A percentile compares a stretch with the other conserved stretches of the same genome.
These are phyloP conservation scores for Eutypella sp. DNA, from an alignment of 2,329 filamentous ascomycete species.

Conservation along the genomic window DNA sequence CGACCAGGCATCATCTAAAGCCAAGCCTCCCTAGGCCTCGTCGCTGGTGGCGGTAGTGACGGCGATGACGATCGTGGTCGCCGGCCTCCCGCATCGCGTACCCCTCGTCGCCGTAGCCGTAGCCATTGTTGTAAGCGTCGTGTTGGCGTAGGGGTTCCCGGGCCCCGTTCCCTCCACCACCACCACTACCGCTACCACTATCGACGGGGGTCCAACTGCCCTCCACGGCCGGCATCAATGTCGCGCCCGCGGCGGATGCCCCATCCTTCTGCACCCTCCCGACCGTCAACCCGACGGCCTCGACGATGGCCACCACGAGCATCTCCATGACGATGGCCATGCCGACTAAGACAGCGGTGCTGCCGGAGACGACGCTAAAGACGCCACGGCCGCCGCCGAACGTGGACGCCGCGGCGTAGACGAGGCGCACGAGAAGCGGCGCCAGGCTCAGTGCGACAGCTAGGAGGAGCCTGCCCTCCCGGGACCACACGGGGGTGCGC, in stretches of 20 bases:
- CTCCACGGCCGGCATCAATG: too few relatives aligned
- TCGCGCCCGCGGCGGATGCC: neutral
- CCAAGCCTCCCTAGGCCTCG: neutral
- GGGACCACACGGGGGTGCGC: too few relatives aligned
- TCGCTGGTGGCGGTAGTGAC: neutral
- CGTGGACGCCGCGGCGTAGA: conserved; percentile 39
- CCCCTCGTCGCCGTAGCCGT: neutral
- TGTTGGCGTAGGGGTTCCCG: neutral
- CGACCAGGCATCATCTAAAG: too few relatives aligned
- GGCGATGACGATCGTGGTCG: too few relatives aligned
- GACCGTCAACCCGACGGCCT: conserved; percentile 33
- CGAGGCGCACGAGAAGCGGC: conserved; percentile 44
- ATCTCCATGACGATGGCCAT: conserved; percentile 49
- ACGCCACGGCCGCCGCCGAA: conserved; percentile 34
- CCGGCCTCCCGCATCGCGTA: neutral
- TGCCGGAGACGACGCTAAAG: conserved; percentile 39
- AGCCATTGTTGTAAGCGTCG: neutral
- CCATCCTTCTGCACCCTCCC: conserved; percentile 12
- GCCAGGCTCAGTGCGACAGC: conserved; percentile 39
- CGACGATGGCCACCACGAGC: conserved; percentile 37
- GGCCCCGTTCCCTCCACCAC: too few relatives aligned
- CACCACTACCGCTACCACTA: too few relatives aligned
- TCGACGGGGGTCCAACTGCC: too few relatives aligned
- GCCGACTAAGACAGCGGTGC: conserved; percentile 34
- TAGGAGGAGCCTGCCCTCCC: conserved; percentile 36